These are phyloP conservation scores for Rhododendron ovatum DNA, from an alignment of 148 eudicot genomes.

Conservation along the genomic window DNA sequence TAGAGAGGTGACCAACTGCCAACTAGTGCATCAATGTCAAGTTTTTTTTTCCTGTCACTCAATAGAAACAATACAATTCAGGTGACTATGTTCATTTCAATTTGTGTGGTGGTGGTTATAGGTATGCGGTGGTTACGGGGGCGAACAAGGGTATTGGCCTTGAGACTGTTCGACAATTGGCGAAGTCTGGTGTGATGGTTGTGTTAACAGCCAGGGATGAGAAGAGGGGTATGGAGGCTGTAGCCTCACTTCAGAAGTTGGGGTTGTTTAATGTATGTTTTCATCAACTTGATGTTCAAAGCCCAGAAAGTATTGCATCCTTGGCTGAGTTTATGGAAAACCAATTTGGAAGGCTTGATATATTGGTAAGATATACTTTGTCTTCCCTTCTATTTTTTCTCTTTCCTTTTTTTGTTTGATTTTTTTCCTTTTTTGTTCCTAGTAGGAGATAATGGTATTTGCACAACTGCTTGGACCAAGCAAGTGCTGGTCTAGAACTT, in stretches of 20 bases:
- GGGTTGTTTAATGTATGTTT: constrained; percentile 37
- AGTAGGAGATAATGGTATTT: neutral
- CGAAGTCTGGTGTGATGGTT: constrained; percentile 31
- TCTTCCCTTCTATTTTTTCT: neutral
- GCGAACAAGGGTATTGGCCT: constrained; percentile 54
- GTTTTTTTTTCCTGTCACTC: neutral
- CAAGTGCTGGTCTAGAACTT: neutral
- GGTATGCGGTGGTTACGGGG: constrained; percentile 53
- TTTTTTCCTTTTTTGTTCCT: neutral
- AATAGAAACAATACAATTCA: neutral
- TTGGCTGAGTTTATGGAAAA: constrained; percentile 26
- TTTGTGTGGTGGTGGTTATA: neutral
- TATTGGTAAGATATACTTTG: constrained; percentile 28
- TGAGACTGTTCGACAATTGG: constrained; percentile 44
- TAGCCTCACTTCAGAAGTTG: constrained; percentile 17
- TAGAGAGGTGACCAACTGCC: constrained; percentile 4
- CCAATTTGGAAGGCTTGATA: constrained; percentile 41
- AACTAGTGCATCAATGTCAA: neutral
- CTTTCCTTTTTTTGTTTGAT: neutral
- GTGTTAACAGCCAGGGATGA: constrained; percentile 45
- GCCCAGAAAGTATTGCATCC: constrained; percentile 27
- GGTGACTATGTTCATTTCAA: neutral
- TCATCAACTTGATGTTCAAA: constrained; percentile 52
- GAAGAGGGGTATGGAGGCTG: constrained; percentile 40
- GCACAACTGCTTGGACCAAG: neutral